Evolutionary conservation across 805 yeast species (phyloP).

Genomic region (Metschnikowia drakensbergensis): DNA sequence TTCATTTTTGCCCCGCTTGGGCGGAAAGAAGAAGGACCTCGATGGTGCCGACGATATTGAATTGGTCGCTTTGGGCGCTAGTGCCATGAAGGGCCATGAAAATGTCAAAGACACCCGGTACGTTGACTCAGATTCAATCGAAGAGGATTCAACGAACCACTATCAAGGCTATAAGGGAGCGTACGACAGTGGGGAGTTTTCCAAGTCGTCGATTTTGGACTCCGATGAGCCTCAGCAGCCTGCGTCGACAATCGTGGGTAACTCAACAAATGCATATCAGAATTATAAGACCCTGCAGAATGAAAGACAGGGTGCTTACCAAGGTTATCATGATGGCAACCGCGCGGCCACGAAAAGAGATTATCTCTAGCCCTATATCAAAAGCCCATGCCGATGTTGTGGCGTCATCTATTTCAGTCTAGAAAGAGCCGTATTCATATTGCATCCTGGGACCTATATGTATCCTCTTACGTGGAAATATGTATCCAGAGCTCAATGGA

Average conservation of each 20-base stretch:
- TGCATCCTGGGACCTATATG: neutral
- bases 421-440: no score
- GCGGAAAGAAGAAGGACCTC: conserved; percentile 22
- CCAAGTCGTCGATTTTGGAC: conserved; percentile 13
- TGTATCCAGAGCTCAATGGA: no score
- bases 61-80: conserved; percentile 68
- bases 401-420: no score
- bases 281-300: conserved; percentile 20
- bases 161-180: conserved; percentile 10
- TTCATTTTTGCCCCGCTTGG: conserved; percentile 79
- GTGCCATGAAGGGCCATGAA: conserved; percentile 62
- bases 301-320: conserved; percentile 9
- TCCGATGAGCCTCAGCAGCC: conserved; percentile 41
- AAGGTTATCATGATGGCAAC: conserved; percentile 8
- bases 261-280: conserved; percentile 29
- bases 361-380: conserved; percentile 5
- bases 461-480: no score
- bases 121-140: conserved; percentile 29
- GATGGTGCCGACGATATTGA: conserved; percentile 49
- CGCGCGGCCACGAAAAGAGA: conserved; percentile 4
- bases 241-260: conserved; percentile 40
- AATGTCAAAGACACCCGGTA: conserved; percentile 26
- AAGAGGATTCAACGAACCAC: conserved; percentile 21
- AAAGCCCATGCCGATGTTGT: no score
- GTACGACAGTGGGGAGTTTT: conserved; percentile 12